Base-by-base conservation (phyloP, 768 basidiomycete genomes). In the Tylopilus intermedius region DNA sequence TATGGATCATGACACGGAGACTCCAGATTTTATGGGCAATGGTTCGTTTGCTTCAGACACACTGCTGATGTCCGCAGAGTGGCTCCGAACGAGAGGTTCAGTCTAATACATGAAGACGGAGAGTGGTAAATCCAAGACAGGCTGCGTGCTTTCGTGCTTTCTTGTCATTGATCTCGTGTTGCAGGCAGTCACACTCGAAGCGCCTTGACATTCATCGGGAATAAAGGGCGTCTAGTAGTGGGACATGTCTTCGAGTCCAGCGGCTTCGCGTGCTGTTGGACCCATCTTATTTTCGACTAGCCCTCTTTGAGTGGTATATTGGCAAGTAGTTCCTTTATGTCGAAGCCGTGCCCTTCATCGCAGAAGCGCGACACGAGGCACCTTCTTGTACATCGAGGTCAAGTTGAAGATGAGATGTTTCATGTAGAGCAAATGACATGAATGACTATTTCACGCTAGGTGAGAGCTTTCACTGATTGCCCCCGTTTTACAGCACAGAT, bases 201-300 rank as follows among this genome's bases (percentile, higher is more conserved):
- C 1, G n/a, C 18, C 8, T 9, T 1, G 1, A 38, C 10, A 11
- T n/a, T 50, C 26, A 24, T 26, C 5, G 47, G 29, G 26, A 50
- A 63, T 38, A 60, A 63, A 62, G 62, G 63, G 53, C 62, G 61
- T 62, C 62, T 55, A 51, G 37, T 49, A 33, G 58, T 54, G 53
- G 50, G 51, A 49, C 26, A 18, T 18, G 21, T 13, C 54, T 32
- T 50, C 52, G 62, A 46, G 3, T 53, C 9, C 50, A 50, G 40
- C 6, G 58, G 33, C n/a, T 26, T 54, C 30, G 10, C 54, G 11
- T 61, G 42, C 50, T 39, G 62, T 42, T 63, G 62, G 61, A 62
- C 61, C 40, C 39, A 4, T 45, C 46, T 53, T 53, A 61, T 60
- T 57, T 46, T 38, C 10, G 42, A 39, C 9, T 27, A 27, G 27